Conservation (phyloP, 2,329 filamentous ascomycete genomes). For the Fusarium sp. region DNA sequence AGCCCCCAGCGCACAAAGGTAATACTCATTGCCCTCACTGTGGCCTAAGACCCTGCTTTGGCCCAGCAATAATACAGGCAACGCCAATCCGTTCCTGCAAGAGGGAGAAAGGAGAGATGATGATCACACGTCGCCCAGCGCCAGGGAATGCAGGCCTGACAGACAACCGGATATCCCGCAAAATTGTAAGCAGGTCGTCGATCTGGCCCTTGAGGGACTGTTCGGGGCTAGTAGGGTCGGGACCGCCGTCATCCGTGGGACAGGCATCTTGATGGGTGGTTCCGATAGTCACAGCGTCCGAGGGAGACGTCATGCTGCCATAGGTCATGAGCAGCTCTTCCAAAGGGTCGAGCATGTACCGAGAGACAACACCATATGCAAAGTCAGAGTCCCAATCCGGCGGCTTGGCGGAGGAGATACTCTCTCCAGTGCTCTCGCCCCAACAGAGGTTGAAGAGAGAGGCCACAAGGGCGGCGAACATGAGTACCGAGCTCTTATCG, state of each 20-base stretch:
- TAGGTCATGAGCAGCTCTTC: not conserved
- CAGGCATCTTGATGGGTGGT: too few relatives aligned
- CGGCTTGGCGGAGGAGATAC: not conserved
- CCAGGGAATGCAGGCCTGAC: not conserved
- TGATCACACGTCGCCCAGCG: not conserved
- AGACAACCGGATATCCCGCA: not conserved
- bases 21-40: too few relatives aligned
- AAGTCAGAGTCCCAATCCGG: not conserved
- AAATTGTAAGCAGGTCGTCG: not conserved
- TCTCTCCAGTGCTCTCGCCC: not conserved
- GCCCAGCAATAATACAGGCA: not conserved
- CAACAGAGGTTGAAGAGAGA: not conserved
- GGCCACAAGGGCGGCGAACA: too few relatives aligned
- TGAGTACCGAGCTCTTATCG: too few relatives aligned
- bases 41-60: too few relatives aligned
- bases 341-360: not conserved
- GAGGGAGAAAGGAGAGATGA: not conserved
- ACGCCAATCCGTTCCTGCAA: not conserved
- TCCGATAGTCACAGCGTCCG: not conserved
- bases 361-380: fast-evolving
- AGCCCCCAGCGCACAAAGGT: too few relatives aligned
- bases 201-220: not conserved
- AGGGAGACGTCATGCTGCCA: not conserved
- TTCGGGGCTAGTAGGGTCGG: not conserved
- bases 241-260: too few relatives aligned